phyloP scores from a whole-genome alignment of 2,329 filamentous ascomycete species.

The Aspergillus glaucus region DNA sequence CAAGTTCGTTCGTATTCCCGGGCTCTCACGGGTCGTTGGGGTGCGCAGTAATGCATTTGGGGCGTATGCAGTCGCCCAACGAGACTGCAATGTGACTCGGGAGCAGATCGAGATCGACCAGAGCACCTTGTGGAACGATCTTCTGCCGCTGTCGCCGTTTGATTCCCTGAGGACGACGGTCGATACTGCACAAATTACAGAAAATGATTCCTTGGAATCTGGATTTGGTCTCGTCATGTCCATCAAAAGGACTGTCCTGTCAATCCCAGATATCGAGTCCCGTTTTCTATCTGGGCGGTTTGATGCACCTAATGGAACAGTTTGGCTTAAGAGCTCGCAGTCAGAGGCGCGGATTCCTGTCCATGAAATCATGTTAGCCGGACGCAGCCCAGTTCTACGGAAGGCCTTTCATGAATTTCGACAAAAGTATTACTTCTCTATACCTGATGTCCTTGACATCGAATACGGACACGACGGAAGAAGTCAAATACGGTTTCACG shows the following conservation, averaged over 20 bases:
- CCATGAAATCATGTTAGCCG: slow-evolving; percentile 73
- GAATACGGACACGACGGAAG: slow-evolving; percentile 47
- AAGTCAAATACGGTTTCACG: slow-evolving; percentile 58
- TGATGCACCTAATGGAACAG: slow-evolving; percentile 22
- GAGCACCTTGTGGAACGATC: slow-evolving; percentile 67
- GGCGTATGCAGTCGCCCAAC: slow-evolving; percentile 79
- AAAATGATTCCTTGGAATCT: slow-evolving; percentile 25
- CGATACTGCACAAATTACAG: slow-evolving; percentile 35
- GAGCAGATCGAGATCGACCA: slow-evolving; percentile 61
- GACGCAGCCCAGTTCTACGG: slow-evolving; percentile 65
- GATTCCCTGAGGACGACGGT: slow-evolving; percentile 48
- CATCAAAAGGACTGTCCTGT: slow-evolving; percentile 39
- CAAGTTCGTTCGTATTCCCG: slow-evolving; percentile 88
- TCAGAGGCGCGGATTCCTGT: slow-evolving; percentile 70
- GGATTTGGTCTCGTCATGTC: slow-evolving; percentile 14
- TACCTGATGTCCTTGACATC: slow-evolving; percentile 57
- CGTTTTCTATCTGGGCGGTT: slow-evolving; percentile 24
- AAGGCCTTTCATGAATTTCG: slow-evolving; percentile 55
- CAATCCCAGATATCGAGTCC: slow-evolving; percentile 41
- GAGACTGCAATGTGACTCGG: slow-evolving; percentile 74
- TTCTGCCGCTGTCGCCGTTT: slow-evolving; percentile 65
- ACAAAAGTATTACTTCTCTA: slow-evolving; percentile 47
- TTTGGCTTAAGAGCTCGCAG: slow-evolving; percentile 48
- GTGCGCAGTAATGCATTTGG: slow-evolving; percentile 86
- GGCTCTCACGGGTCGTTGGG: slow-evolving; percentile 73